Base-by-base conservation (phyloP, 2,329 filamentous ascomycete genomes). In the Clonostachys chloroleuca region DNA sequence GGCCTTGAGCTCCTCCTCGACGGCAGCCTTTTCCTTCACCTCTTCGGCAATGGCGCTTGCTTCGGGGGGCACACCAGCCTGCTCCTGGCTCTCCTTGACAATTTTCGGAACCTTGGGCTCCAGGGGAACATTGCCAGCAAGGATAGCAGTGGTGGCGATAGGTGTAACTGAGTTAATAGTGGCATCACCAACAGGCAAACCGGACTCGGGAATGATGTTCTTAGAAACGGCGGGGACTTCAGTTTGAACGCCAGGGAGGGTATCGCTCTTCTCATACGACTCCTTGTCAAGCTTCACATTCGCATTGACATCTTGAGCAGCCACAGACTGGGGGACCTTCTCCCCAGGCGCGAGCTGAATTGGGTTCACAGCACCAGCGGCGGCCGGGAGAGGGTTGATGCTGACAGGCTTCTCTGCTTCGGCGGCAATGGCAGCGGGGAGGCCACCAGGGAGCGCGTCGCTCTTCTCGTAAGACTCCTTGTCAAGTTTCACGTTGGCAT, bases 401-500 rank as follows among this genome's bases (percentile, higher is more conserved):
- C 73, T 66, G 14, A 39, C 36, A 16, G 46, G 46, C 16, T 43
- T 17, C 14, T 14, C 34, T 39, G 36, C 44, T 42, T 33, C 30
- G 7, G 47, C 43, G 12, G 48, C 12, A 42, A 90, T 87, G 4
- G 88, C 94, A 33, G 82, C 80, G 35, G 84, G 61, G 47, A 74
- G 67, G 43, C 75, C 69, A 54, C 77, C 78, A 44, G 77, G 74
- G 40, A 84, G 66, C 48, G 83, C 78, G 59, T 87, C 87, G 53
- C 84, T 83, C 66, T 88, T 88, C 65, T 95, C 86, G 67, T 96
- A 97, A 2, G 89, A 92, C 56, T 84, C 88, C 65, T 90, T 80
- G 64, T 96, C 92, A 17, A 89, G 79, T 59, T 84, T 81, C 59
- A 96, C 79, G 44, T 90, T 85, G 50, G 73, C 72, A 63, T 89